These are phyloP conservation scores for Ehretia macrophylla DNA, from an alignment of 257 asterid species.

Conservation along the genomic window DNA sequence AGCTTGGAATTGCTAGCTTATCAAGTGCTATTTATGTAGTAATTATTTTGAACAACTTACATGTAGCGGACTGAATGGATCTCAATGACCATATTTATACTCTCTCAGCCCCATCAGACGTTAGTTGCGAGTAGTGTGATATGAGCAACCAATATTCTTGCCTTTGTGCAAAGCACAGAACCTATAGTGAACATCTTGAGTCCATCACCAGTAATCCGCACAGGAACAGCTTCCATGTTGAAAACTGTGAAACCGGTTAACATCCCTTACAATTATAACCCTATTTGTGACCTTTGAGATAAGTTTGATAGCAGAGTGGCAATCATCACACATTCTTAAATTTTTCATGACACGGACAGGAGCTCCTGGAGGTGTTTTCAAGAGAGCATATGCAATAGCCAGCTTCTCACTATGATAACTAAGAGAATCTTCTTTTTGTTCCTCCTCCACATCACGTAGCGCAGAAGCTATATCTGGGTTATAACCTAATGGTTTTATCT, in stretches of 20 bases:
- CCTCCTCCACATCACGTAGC: conserved; percentile 76
- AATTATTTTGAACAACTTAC: too few species aligned
- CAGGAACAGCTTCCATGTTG: conserved; percentile 66
- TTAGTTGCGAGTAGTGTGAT: too few species aligned
- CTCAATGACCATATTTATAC: too few species aligned
- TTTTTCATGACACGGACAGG: conserved; percentile 70
- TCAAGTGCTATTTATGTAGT: too few species aligned
- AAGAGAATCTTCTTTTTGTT: conserved; percentile 65
- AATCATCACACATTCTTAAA: conserved; percentile 82
- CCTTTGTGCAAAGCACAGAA: too few species aligned
- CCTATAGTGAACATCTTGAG: too few species aligned
- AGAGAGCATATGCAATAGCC: conserved; percentile 78
- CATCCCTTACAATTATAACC: conserved; percentile 63
- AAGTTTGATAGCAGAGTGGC: conserved; percentile 68
- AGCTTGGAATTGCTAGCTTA: too few species aligned
- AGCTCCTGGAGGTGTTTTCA: conserved; percentile 64
- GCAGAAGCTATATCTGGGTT: conserved; percentile 50
- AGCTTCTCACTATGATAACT: conserved; percentile 81
- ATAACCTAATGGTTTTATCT: conserved; percentile 60
- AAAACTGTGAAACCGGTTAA: conserved; percentile 64
- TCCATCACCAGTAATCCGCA: conserved; percentile 66
- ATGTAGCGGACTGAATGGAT: too few species aligned
- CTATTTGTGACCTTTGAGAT: conserved; percentile 58
- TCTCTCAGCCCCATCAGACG: too few species aligned
- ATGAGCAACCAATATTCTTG: too few species aligned